Percentiles rank a stretch among this genome's conserved stretches.
Evolutionary conservation across 345 rosid species (phyloP).

Genomic region (Eucalyptus cloeziana): DNA sequence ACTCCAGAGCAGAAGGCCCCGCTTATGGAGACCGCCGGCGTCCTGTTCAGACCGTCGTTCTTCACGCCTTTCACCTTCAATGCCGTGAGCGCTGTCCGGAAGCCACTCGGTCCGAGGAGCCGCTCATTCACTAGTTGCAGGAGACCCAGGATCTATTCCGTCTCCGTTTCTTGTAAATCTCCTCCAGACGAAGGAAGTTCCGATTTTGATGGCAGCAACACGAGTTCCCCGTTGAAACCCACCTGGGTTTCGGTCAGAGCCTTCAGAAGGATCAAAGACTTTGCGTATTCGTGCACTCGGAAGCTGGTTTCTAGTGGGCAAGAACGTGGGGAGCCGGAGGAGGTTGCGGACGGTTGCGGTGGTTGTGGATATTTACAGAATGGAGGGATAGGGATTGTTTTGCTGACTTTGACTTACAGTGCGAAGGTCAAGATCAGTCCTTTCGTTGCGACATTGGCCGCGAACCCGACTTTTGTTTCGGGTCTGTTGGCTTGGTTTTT

Average conservation of each 20-base stretch:
- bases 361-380: slow-evolving; percentile 19
- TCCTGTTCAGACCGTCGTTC: neutral
- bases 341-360: neutral
- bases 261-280: neutral
- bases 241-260: neutral
- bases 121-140: neutral
- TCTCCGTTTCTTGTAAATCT: neutral
- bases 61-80: neutral
- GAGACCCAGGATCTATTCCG: neutral
- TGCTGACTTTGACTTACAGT: slow-evolving; percentile 55
- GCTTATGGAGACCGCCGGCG: neutral
- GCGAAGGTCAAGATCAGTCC: slow-evolving; percentile 72
- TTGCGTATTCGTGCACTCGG: neutral
- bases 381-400: slow-evolving; percentile 59
- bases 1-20: neutral
- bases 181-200: neutral
- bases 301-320: neutral
- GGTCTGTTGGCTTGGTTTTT: slow-evolving; percentile 67
- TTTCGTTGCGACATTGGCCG: slow-evolving; percentile 56
- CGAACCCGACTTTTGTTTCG: slow-evolving; percentile 79
- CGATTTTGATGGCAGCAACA: neutral
- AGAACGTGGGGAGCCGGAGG: neutral
- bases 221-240: neutral
- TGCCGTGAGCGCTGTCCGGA: neutral
- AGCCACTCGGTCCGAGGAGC: neutral